Percentiles rank a stretch among this genome's conserved stretches.
Evolutionary conservation across 202 grass and related monocot genomes (phyloP).

Genomic region (Digitaria exilis): DNA sequence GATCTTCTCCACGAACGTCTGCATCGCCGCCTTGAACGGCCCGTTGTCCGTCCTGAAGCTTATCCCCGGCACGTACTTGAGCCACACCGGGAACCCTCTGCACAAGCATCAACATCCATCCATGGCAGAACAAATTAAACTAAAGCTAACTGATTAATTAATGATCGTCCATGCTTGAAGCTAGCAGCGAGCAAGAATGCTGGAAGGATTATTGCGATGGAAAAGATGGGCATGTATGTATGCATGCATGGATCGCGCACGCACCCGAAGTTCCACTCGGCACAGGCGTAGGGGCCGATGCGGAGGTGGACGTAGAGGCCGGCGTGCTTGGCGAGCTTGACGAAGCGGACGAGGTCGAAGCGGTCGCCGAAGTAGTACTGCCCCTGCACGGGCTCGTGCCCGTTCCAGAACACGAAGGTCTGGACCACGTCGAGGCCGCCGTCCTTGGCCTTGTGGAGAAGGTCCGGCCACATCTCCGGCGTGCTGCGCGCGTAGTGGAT

Average conservation of each 20-base stretch:
- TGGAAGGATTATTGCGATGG: too few relatives aligned
- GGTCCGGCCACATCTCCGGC: slow-evolving; percentile 98
- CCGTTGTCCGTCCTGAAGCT: slow-evolving; percentile 90
- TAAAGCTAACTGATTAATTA: too few relatives aligned
- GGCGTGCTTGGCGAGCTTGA: slow-evolving; percentile 78
- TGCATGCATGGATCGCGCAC: too few relatives aligned
- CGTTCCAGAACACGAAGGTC: slow-evolving; percentile 97
- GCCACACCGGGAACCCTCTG: slow-evolving; percentile 95
- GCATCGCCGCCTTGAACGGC: slow-evolving; percentile 93
- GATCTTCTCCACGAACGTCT: slow-evolving; percentile 83
- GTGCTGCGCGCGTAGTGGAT: slow-evolving; percentile 99
- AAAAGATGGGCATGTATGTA: too few relatives aligned
- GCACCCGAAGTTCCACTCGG: slow-evolving; percentile 99
- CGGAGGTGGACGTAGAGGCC: slow-evolving; percentile 94
- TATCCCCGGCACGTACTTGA: slow-evolving; percentile 86
- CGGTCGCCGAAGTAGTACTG: slow-evolving; percentile 90
- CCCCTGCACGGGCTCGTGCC: slow-evolving; percentile 76
- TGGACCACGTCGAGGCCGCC: slow-evolving; percentile 89
- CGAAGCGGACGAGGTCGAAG: slow-evolving; percentile 93
- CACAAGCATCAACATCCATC: too few relatives aligned
- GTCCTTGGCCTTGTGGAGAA: slow-evolving; percentile 91
- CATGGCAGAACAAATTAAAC: too few relatives aligned
- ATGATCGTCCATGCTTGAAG: too few relatives aligned
- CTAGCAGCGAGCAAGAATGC: too few relatives aligned
- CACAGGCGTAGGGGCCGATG: slow-evolving; percentile 93